Evolutionary conservation across 805 yeast genomes (phyloP), one percentile per base, ranked within the genome.

Genomic region (Candida boleticola): DNA sequence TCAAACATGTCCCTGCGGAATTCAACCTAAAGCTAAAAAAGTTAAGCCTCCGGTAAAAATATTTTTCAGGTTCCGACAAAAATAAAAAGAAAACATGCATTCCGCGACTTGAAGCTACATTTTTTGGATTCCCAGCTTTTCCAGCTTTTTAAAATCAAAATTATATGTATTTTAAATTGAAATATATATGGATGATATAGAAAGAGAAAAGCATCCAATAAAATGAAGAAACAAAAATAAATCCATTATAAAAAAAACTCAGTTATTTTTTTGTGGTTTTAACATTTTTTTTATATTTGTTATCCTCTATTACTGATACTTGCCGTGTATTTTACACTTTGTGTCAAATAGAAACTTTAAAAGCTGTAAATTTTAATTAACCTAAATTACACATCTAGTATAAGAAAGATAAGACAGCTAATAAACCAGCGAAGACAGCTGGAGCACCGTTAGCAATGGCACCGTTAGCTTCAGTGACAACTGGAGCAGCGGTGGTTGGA

Each of bases 391-490:
- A 36, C 39, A 39, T 18, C 38, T 45, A 45, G 45, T 42, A 48
- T 22, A 48, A 48, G 45, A 48, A 48, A 37, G 51, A 39, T 20
- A 45, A 40, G 35, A 26, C 55, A 43, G 63, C 64, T 33, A 58
- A 48, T 39, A 52, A 49, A 53, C 59, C 60, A 45, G 60, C 55
- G 39, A 48, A 54, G 38, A 45, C 38, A 42, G 46, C 51, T 42
- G 53, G 51, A 34, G 35, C 50, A 43, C 43, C 41, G 23, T 30
- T 33, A 35, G 33, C 44, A 18, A 14, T 31, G 23, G 54, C 43
- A 20, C 41, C 42, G 39, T 36, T 36, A 37, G 50, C 48, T 31
- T 47, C 34, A 39, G 49, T 41, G 32, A 51, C 42, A 32, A 47
- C 46, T 20, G 53, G 44, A 27, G 43, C 46, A 17, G 49, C 29